A percentile compares a stretch with the other conserved stretches of the same genome.
Conservation (phyloP, 768 basidiomycete genomes). For the Auriscalpium vulgare region DNA sequence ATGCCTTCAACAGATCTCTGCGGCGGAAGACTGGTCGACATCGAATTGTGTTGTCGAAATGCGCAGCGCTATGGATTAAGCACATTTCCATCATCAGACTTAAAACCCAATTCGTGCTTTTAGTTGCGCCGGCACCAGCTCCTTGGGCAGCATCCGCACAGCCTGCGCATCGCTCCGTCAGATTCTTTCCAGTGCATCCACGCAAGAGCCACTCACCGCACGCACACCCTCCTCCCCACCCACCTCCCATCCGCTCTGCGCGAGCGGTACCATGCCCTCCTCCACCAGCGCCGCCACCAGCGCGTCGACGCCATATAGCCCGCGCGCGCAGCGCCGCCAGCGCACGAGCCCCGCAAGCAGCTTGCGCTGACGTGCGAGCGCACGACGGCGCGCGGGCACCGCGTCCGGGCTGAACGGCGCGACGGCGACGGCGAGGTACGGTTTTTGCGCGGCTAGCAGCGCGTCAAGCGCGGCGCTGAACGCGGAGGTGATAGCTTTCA, state of each 20-base stretch:
- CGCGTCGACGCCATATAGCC: constrained; percentile 45
- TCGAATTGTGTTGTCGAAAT: too few relatives aligned
- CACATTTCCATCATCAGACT: too few relatives aligned
- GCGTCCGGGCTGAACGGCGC: constrained; percentile 68
- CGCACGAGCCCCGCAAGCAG: constrained; percentile 63
- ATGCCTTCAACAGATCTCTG: too few relatives aligned
- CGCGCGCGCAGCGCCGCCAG: constrained; percentile 70
- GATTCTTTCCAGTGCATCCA: not conserved
- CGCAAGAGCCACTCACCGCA: constrained; percentile 38
- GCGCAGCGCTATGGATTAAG: too few relatives aligned
- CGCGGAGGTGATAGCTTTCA: constrained; percentile 41
- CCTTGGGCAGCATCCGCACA: constrained; percentile 6
- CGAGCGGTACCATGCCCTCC: constrained; percentile 53
- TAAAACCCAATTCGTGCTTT: not conserved
- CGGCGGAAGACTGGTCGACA: too few relatives aligned
- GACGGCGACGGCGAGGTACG: constrained; percentile 36
- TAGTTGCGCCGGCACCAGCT: not conserved
- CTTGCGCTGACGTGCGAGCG: constrained; percentile 60
- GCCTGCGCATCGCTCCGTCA: constrained; percentile 7
- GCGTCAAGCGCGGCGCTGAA: constrained; percentile 53
- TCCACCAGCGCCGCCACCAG: constrained; percentile 51
- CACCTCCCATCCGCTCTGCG: constrained; percentile 79
- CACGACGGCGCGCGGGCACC: constrained; percentile 62
- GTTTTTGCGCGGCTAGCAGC: constrained; percentile 40
- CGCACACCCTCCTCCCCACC: constrained; percentile 62